Conservation (phyloP, 1,139 yeast genomes). For the Scheffersomyces insectosa region DNA sequence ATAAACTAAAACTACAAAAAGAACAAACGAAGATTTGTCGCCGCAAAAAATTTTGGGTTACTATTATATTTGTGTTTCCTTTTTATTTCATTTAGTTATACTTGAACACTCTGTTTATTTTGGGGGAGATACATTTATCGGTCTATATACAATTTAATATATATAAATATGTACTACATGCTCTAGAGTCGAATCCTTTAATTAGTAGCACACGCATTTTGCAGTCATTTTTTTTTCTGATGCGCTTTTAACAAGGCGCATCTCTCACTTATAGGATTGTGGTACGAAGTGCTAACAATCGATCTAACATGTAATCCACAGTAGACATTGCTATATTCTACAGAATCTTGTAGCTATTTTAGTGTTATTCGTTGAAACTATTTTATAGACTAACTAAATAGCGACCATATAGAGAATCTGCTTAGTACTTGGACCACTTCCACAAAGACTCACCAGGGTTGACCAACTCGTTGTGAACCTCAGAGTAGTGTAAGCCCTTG, state of each 20-base stretch:
- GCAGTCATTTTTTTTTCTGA: neutral
- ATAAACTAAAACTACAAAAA: too few species aligned
- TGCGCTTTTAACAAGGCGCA: too few species aligned
- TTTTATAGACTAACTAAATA: too few species aligned
- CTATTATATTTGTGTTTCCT: neutral
- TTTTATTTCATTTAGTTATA: neutral
- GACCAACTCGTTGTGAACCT: conserved; percentile 49
- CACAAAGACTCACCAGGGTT: conserved; percentile 56
- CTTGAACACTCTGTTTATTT: neutral
- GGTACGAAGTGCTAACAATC: too few species aligned
- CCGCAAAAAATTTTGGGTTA: too few species aligned
- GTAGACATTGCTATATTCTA: too few species aligned
- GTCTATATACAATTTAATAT: neutral
- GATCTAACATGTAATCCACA: too few species aligned
- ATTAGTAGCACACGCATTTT: neutral
- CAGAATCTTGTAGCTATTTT: too few species aligned
- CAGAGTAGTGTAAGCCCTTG: conserved; percentile 29
- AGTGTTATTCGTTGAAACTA: too few species aligned
- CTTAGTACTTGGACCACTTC: conserved; percentile 46
- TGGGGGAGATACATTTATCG: neutral
- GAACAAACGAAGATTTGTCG: too few species aligned
- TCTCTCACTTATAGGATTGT: too few species aligned
- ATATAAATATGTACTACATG: neutral
- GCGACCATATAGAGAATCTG: neutral
- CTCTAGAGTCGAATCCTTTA: neutral